Evolutionary conservation across 2,329 filamentous ascomycete species (phyloP).

Genomic region (Fusarium newnesense): DNA sequence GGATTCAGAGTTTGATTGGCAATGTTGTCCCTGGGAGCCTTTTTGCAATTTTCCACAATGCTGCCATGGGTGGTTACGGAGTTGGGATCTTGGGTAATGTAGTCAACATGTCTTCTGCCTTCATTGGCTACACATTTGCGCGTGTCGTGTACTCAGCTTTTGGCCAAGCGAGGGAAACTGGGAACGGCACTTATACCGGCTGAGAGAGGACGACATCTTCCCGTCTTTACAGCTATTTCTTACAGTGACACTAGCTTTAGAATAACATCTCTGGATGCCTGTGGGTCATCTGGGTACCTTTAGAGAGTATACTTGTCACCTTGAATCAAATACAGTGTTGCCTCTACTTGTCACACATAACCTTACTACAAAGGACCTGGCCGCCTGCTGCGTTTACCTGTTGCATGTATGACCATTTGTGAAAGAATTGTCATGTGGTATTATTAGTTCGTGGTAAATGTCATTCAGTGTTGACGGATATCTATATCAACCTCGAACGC

Average conservation of each 20-base stretch:
- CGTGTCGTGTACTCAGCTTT: background rate
- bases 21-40: rapidly evolving
- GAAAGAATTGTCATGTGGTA: no score
- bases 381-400: background rate
- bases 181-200: background rate
- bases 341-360: background rate
- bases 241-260: background rate
- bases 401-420: background rate
- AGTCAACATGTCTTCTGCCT: background rate
- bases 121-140: background rate
- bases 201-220: background rate
- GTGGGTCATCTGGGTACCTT: background rate
- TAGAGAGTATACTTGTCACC: background rate
- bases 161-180: background rate
- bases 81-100: background rate
- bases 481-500: background rate
- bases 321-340: background rate
- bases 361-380: background rate
- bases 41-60: background rate
- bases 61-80: background rate
- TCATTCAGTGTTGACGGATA: background rate
- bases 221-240: background rate
- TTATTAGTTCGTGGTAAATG: no score
- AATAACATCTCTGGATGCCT: rapidly evolving
- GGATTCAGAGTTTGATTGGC: background rate